A percentile compares a stretch with the other conserved stretches of the same genome.
phyloP scores from a whole-genome alignment of 1,284 basidiomycete genomes.

The Paramarasmius palmivorus region DNA sequence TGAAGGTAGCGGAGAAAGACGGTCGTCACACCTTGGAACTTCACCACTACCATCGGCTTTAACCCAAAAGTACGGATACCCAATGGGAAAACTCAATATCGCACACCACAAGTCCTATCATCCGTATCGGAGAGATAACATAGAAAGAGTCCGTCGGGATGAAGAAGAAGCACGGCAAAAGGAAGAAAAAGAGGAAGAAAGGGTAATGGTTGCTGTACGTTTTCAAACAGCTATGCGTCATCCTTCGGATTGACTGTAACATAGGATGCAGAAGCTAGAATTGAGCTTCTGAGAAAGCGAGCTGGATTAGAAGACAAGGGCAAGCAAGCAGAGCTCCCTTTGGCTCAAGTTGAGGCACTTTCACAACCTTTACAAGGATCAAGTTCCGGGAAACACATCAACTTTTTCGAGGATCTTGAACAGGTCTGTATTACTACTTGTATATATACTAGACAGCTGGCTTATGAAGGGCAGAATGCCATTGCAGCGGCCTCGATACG shows the following conservation, averaged over 20 bases:
- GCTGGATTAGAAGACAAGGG: constrained; percentile 45
- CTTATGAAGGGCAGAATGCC: constrained; percentile 33
- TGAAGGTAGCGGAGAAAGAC: no score
- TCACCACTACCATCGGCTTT: no score
- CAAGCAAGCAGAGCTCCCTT: constrained; percentile 28
- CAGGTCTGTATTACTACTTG: constrained; percentile 37
- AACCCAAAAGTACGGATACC: no score
- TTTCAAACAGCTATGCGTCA: not conserved
- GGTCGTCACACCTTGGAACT: no score
- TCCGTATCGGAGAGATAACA: constrained; percentile 82
- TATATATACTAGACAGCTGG: not conserved
- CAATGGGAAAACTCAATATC: constrained; percentile 82
- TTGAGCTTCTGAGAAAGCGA: constrained; percentile 62
- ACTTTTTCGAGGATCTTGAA: constrained; percentile 77
- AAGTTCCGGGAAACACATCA: constrained; percentile 59
- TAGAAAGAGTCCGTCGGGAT: constrained; percentile 75
- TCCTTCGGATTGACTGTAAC: constrained; percentile 16
- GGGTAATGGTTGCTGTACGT: constrained; percentile 70
- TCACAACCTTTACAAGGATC: constrained; percentile 3
- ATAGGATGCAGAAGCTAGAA: constrained; percentile 79
- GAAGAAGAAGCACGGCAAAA: constrained; percentile 75
- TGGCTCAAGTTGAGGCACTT: constrained; percentile 36
- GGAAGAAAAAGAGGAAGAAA: constrained; percentile 68
- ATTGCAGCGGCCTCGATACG: constrained; percentile 45
- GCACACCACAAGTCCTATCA: constrained; percentile 91